phyloP scores from a whole-genome alignment of 495 filamentous ascomycete species.

The Neurospora sp. region DNA sequence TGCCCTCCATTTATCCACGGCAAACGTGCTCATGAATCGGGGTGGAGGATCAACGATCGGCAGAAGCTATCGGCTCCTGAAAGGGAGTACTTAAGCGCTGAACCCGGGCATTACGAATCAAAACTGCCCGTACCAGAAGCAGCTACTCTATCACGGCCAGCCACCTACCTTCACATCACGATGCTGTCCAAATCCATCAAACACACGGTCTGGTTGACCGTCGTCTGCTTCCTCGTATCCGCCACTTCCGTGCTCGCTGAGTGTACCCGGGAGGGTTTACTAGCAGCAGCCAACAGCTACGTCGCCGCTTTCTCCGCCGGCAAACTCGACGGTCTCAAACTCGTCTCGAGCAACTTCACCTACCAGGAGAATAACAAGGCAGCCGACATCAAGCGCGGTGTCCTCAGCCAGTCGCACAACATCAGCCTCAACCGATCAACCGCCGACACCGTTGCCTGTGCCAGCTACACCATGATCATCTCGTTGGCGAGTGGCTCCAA shows the following conservation, averaged over 20 bases:
- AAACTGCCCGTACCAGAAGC: neutral
- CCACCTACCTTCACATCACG: neutral
- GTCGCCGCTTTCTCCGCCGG: conserved; percentile 25
- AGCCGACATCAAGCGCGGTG: conserved; percentile 20
- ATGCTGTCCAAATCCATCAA: neutral
- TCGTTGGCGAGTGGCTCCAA: conserved; percentile 12
- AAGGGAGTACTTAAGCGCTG: neutral
- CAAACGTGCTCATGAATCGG: neutral
- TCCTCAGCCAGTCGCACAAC: conserved; percentile 25
- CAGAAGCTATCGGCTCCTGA: neutral
- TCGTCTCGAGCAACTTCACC: conserved; percentile 25
- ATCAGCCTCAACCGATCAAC: conserved; percentile 29
- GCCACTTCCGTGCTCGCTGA: conserved; percentile 9
- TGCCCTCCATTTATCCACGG: neutral
- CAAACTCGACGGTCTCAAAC: conserved; percentile 14
- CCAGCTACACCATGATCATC: conserved; percentile 35
- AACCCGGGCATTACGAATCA: neutral
- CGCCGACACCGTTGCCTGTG: conserved; percentile 31
- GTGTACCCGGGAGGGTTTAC: conserved; percentile 28
- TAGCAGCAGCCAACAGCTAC: conserved; percentile 27
- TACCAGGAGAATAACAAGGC: conserved; percentile 35
- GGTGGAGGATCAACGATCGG: neutral
- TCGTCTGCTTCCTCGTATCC: neutral
- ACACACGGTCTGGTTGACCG: neutral
- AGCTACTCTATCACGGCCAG: neutral